These are phyloP conservation scores for Quercus aquifolioides DNA, from an alignment of 306 rosid genomes.

Conservation along the genomic window DNA sequence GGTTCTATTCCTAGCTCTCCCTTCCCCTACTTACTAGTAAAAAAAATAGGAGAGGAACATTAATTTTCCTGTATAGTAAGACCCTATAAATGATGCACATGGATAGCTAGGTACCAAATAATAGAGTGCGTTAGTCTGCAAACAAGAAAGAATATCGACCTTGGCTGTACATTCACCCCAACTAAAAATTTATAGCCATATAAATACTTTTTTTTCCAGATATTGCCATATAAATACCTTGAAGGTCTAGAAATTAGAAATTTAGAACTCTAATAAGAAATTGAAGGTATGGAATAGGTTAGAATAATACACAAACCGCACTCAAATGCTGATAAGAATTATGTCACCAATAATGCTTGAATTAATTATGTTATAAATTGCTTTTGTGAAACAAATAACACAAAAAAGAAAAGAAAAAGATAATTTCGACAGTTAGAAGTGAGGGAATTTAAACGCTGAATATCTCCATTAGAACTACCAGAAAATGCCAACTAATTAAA, in stretches of 20 bases:
- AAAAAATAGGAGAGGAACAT: constrained; percentile 14
- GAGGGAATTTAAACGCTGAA: too few species aligned
- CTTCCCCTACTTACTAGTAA: background rate
- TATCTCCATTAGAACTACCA: too few species aligned
- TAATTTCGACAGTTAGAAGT: too few species aligned
- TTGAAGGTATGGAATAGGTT: background rate
- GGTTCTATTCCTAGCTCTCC: too few species aligned
- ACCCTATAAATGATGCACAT: constrained; percentile 20
- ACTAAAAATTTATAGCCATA: background rate
- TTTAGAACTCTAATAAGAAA: background rate
- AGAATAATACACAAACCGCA: background rate
- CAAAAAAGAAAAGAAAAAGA: too few species aligned
- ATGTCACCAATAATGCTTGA: background rate
- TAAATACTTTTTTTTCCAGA: background rate
- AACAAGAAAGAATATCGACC: background rate
- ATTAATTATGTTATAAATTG: too few species aligned
- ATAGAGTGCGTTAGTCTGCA: background rate
- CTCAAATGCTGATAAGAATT: background rate
- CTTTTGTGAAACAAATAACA: too few species aligned
- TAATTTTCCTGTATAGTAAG: background rate
- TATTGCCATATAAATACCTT: background rate
- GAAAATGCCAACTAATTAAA: too few species aligned
- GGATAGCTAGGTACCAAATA: constrained; percentile 4
- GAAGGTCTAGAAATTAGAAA: background rate
- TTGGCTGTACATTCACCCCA: background rate